Conservation (phyloP, 2,329 filamentous ascomycete genomes). For the Magnaporthiopsis rhizophila region DNA sequence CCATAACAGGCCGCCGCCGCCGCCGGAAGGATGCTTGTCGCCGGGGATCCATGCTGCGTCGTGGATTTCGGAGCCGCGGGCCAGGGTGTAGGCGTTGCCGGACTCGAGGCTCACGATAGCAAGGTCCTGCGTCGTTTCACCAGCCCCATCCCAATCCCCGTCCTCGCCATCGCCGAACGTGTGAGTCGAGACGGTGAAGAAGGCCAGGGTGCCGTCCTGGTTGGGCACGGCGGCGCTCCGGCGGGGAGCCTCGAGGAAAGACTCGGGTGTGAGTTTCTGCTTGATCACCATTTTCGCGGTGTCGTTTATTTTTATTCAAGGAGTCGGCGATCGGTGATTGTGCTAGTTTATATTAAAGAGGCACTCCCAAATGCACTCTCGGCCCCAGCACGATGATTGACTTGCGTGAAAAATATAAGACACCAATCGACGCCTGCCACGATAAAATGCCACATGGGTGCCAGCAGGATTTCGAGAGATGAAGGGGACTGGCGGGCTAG, state of each 20-base stretch:
- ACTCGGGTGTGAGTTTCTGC: slow-evolving; percentile 17
- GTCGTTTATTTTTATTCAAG: not conserved
- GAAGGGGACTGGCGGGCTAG: not conserved
- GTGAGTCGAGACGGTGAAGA: slow-evolving; percentile 29
- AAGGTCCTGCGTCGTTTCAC: slow-evolving; percentile 24
- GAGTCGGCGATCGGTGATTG: too few relatives aligned
- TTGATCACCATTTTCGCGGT: slow-evolving; percentile 11
- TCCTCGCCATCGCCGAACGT: slow-evolving; percentile 18
- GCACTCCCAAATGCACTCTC: too few relatives aligned
- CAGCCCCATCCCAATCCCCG: not conserved
- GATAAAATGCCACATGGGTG: not conserved
- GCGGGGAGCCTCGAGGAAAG: slow-evolving; percentile 14
- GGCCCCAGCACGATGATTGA: not conserved
- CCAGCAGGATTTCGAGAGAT: too few relatives aligned
- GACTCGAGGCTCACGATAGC: slow-evolving; percentile 25
- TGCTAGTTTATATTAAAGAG: too few relatives aligned
- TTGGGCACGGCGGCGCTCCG: slow-evolving; percentile 25
- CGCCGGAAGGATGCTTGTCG: slow-evolving; percentile 7
- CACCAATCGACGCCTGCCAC: not conserved
- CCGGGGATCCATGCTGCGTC: slow-evolving; percentile 29
- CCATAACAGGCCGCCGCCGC: slow-evolving; percentile 21
- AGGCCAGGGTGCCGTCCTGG: slow-evolving; percentile 25
- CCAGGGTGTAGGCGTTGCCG: slow-evolving; percentile 18
- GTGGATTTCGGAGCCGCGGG: slow-evolving; percentile 20
- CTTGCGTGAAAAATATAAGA: not conserved